Percentiles rank a stretch among this genome's conserved stretches.
These are phyloP conservation scores for Chondrostereum purpureum DNA, from an alignment of 1,284 basidiomycete genomes.

Conservation along the genomic window DNA sequence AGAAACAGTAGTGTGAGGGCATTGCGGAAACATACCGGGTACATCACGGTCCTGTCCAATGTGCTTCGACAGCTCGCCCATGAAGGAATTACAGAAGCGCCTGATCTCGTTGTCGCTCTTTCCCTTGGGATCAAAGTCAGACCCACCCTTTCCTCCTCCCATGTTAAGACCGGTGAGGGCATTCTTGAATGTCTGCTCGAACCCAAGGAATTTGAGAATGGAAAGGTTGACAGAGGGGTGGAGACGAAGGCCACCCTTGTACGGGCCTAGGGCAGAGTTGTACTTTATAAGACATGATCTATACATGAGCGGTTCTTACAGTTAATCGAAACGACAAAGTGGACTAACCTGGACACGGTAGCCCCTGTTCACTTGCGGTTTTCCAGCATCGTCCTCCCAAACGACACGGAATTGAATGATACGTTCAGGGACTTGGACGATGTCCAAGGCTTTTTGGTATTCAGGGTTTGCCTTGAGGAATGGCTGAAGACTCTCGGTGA, in stretches of 20 bases:
- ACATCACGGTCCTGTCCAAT: constrained; percentile 76
- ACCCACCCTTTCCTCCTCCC: constrained; percentile 71
- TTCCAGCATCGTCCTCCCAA: constrained; percentile 73
- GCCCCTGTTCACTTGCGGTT: constrained; percentile 68
- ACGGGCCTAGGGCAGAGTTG: constrained; percentile 79
- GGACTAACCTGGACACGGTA: constrained; percentile 63
- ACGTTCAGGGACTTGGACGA: constrained; percentile 72
- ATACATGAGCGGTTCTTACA: background rate
- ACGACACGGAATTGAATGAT: constrained; percentile 74
- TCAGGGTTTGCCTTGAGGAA: constrained; percentile 68
- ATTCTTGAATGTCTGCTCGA: constrained; percentile 81
- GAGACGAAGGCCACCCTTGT: constrained; percentile 79
- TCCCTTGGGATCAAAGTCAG: constrained; percentile 80
- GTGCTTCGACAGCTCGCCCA: constrained; percentile 68
- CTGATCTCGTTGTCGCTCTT: constrained; percentile 74
- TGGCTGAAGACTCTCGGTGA: constrained; percentile 56
- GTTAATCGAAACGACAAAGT: background rate
- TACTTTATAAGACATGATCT: constrained; percentile 37
- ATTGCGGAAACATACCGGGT: constrained; percentile 34
- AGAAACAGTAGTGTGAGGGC: background rate
- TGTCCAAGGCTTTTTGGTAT: constrained; percentile 67
- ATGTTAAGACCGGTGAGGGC: constrained; percentile 74
- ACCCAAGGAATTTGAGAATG: constrained; percentile 83
- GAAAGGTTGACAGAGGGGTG: constrained; percentile 81
- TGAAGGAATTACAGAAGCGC: constrained; percentile 66